Evolutionary conservation across 116 monocot genomes (phyloP), one percentile per base, ranked within the genome.

Genomic region (Posidonia oceanica): DNA sequence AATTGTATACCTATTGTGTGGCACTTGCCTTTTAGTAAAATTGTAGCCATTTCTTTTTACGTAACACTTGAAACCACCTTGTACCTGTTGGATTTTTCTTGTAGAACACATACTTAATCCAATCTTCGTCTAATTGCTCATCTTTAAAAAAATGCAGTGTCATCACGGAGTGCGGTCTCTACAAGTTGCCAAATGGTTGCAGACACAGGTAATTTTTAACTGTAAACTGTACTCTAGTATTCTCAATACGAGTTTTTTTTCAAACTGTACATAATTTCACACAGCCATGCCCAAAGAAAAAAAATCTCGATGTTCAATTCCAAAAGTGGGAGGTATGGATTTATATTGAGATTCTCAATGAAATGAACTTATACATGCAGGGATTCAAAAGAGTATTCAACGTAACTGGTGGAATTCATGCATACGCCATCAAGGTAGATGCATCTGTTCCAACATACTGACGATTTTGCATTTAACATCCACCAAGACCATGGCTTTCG

Each of bases 171-270:
- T 84, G 69, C 71, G 97, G 52, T 97, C 97, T 0, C 69, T 89
- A 38, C 97, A 97, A 67, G 84, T 97, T 40, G 97, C 93, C 3
- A 81, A 84, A 78, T 97, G 93, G 97, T 82, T 97, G 79, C 97
- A 89, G 62, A 76, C 97, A 52, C 97, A 97, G 87, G 96, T 89
- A 83, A 4, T 52, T 5, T 72, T 29, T 70, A 37, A 42, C 66
- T 44, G 66, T 66, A 18, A 48, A 7, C 7, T 48, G 48, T 48
- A 48, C 48, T 2, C 48, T 48, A 48, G 48, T 48, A 48, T 48
- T 48, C 12, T 48, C 48, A 48, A 48, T 10, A 48, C 11, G 48
- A 7, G 7, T 48, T 48, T 48, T 10, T 29, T 29, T 29, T 29
- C 29, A 29, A 29, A 29, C 29, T 29, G 0, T 29, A 1, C 11